Evolutionary conservation across 768 basidiomycete species (phyloP).

Genomic region (Butyriboletus loyo): DNA sequence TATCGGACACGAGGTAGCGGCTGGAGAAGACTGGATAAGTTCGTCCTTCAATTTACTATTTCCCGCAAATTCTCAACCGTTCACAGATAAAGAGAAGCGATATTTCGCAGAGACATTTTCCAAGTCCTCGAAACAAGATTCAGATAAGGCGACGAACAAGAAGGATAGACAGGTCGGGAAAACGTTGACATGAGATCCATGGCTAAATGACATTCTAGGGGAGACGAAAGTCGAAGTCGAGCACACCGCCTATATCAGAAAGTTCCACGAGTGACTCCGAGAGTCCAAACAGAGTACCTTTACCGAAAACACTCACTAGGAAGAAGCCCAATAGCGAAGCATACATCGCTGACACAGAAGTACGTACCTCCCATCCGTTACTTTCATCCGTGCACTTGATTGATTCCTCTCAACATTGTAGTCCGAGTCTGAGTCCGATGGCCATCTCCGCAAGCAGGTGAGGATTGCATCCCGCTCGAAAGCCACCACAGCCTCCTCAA

Average conservation of each 20-base stretch:
- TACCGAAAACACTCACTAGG: background rate
- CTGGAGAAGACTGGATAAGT: slow-evolving; percentile 61
- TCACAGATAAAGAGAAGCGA: slow-evolving; percentile 39
- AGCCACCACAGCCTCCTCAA: background rate
- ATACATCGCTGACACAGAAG: slow-evolving; percentile 9
- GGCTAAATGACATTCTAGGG: slow-evolving; percentile 11
- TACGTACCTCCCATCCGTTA: background rate
- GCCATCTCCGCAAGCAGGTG: background rate
- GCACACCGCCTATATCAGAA: slow-evolving; percentile 3
- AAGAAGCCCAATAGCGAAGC: slow-evolving; percentile 6
- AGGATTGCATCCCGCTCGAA: slow-evolving; percentile 2
- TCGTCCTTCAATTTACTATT: slow-evolving; percentile 1
- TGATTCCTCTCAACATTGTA: background rate
- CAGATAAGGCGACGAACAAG: slow-evolving; percentile 11
- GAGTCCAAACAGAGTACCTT: slow-evolving; percentile 6
- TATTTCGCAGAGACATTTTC: slow-evolving; percentile 32
- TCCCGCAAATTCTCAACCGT: background rate
- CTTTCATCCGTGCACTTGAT: background rate
- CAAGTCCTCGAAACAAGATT: slow-evolving; percentile 16
- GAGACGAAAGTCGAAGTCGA: slow-evolving; percentile 14
- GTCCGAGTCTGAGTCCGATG: slow-evolving; percentile 18
- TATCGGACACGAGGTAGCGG: slow-evolving; percentile 42
- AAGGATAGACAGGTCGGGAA: slow-evolving; percentile 18
- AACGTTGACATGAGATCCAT: background rate
- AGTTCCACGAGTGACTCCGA: slow-evolving; percentile 7